Base-by-base conservation (phyloP, 108 stramenopile species). In the Cyclotella sp. region DNA sequence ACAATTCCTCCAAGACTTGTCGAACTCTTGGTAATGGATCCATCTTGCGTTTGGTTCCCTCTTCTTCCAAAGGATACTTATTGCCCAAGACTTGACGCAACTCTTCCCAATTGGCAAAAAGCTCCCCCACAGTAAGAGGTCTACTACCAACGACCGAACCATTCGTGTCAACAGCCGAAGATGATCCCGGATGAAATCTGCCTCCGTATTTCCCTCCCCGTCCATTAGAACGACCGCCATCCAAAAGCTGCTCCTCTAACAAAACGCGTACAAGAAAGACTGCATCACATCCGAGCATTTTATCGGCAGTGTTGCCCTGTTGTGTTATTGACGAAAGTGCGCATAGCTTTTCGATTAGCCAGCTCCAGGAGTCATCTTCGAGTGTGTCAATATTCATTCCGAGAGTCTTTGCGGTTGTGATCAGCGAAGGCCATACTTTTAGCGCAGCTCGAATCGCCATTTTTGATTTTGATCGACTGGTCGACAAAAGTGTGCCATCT, bases 101-200 rank as follows among this genome's bases (percentile, higher is more conserved):
- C 28, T 82, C 81, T 3, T 51, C 19, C 90, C 90, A 91, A 62
- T 91, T 91, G 0, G 78, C 86, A 61, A 73, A 69, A n/a, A 91
- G 54, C 68, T 91, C 90, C 3, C 90, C 90, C 12, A 88, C 90
- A 8, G 90, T 91, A 39, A 91, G 62, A 11, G 90, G 90, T 34
- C 90, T 45, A 55, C 82, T 87, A 42, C 84, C 75, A 0, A 69
- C 68, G 9, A 45, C 73, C 13, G 64, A 47, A 14, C 54, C 49
- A 52, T 54, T 59, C 24, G 28, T 22, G 24, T 54, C 42, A 41
- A n/a, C 7, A 62, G 43, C 59, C 11, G 58, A 42, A 40, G 53
- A 43, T 39, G 30, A 43, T 19, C 42, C 39, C 5, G 44, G 53
- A 14, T 52, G 55, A 24, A 22, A 57, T 57, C 24, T 57, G 1